Evolutionary conservation across 192 early-diverging fungal genomes (phyloP), one percentile per base, ranked within the genome.

Genomic region (Backusella liffmaniae): DNA sequence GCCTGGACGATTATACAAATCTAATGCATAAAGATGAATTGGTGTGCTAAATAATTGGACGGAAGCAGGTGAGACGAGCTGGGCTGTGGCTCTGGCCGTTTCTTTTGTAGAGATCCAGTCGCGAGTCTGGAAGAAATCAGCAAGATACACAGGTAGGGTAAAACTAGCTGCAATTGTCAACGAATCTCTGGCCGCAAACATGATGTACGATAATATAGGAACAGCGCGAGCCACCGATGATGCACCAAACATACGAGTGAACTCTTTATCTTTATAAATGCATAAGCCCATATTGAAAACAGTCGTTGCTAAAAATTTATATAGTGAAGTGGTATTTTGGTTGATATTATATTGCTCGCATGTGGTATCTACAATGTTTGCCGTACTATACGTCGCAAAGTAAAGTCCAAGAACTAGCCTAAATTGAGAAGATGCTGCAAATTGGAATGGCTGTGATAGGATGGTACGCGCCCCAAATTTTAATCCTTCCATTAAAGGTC

Each of bases 251-350:
- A 84, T 83, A 37, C 80, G 67, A 26, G 85, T 83, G 44, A 86
- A 86, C 13, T 78, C 75, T n/a, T 79, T 70, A 51, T 86, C 81
- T 77, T 86, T 86, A 51, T 69, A 76, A 12, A 86, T 84, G 44
- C 83, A 85, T 35, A 80, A 35, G 4, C 72, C 51, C 81, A 86
- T 83, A 66, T 86, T 86, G 18, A 74, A 74, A 5, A 77, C 34
- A 6, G 81, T 76, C 4, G 85, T 83, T 21, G 71, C 80, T 1
- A 83, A 39, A 39, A 83, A 86, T 69, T 86, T 86, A 26, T 74
- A 39, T 29, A 74, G 26, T 0, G 80, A 39, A 12, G 83, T 49
- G 6, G 41, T 66, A 35, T 6, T 30, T 5, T 18, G 10, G 29
- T 84, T 76, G 7, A 62, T 15, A 26, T 53, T 5, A 30, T 66